Conservation (phyloP, 768 basidiomycete genomes). For the Pisolithus microcarpus region DNA sequence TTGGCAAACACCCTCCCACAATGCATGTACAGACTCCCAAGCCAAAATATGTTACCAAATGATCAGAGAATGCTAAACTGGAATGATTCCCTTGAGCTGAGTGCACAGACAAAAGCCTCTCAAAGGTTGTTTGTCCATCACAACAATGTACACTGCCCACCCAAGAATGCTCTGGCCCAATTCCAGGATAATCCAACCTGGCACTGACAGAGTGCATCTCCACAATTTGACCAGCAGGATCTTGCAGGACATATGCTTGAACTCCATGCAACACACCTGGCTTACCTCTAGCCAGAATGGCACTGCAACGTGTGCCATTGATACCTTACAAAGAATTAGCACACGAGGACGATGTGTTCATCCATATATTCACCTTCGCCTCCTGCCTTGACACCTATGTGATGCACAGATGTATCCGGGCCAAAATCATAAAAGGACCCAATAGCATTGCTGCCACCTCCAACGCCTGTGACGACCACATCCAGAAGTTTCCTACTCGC, state of each 20-base stretch:
- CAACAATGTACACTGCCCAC: constrained; percentile 86
- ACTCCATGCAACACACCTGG: constrained; percentile 96
- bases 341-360: too few relatives aligned
- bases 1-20: too few relatives aligned
- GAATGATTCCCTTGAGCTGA: too few relatives aligned
- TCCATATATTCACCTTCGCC: too few relatives aligned
- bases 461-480: constrained; percentile 88
- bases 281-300: too few relatives aligned
- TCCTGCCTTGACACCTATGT: constrained; percentile 95
- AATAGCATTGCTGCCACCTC: constrained; percentile 96
- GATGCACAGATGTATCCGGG: constrained; percentile 71
- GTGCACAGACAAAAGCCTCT: too few relatives aligned
- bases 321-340: too few relatives aligned
- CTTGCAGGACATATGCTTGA: constrained; percentile 93
- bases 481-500: constrained; percentile 83
- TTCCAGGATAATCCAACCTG: constrained; percentile 93
- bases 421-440: constrained; percentile 98
- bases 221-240: constrained; percentile 82
- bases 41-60: too few relatives aligned
- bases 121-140: too few relatives aligned
- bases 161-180: constrained; percentile 98
- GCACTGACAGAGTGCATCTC: constrained; percentile 98
- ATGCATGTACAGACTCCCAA: too few relatives aligned
- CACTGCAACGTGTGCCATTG: too few relatives aligned
- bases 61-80: too few relatives aligned